A percentile compares a stretch with the other conserved stretches of the same genome.
Conservation (phyloP, 108 stramenopile genomes). For the Cyclotella baltica region DNA sequence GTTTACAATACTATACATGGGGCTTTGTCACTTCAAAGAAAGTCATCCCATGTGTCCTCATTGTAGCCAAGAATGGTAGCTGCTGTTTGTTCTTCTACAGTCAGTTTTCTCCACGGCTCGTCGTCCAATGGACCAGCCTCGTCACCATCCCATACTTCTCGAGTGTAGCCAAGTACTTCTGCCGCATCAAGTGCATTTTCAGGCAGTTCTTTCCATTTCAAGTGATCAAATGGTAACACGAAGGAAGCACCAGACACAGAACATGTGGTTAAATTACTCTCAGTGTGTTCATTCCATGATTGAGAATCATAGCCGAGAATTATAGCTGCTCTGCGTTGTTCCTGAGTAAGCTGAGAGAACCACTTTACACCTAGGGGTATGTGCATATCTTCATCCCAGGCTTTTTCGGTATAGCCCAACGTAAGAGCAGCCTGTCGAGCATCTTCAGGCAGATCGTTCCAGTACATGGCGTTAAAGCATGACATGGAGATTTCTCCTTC, state of each 20-base stretch:
- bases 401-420: background rate
- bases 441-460: conserved; percentile 10
- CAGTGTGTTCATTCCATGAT: background rate
- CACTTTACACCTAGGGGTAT: background rate
- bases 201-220: conserved; percentile 16
- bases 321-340: background rate
- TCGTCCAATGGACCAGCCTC: conserved; percentile 5
- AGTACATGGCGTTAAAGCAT: conserved; percentile 1
- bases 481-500: background rate
- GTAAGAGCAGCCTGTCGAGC: background rate
- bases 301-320: background rate
- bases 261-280: conserved; percentile 1
- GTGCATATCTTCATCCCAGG: background rate
- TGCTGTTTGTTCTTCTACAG: conserved; percentile 17
- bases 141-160: conserved; percentile 3
- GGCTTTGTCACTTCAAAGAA: background rate
- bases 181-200: conserved; percentile 14
- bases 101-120: conserved; percentile 10
- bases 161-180: conserved; percentile 8
- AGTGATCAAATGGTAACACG: background rate
- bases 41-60: background rate
- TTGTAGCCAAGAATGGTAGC: conserved; percentile 32
- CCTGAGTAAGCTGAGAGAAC: background rate
- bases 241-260: background rate
- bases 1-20: background rate